A percentile compares a stretch with the other conserved stretches of the same genome.
phyloP scores from a whole-genome alignment of 768 basidiomycete genomes.

The Rhodotorula kratochvilovae region DNA sequence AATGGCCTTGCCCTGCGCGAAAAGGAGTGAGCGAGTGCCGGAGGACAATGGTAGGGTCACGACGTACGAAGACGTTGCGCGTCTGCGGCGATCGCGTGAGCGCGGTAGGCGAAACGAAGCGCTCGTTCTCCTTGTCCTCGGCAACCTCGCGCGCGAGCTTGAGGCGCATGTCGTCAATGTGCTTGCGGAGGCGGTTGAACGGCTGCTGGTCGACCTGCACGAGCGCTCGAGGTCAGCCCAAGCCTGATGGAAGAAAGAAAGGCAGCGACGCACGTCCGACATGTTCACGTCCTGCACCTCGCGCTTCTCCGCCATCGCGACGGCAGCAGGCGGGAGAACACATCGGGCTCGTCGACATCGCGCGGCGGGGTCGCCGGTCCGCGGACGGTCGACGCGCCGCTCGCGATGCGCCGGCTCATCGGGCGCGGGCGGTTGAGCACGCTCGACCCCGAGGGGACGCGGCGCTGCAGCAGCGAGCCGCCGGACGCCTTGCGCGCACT shows the following conservation, averaged over 20 bases:
- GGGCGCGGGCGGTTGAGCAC: background rate
- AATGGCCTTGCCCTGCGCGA: constrained; percentile 20
- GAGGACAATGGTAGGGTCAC: background rate
- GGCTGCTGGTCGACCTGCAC: constrained; percentile 8
- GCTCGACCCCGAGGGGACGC: constrained; percentile 11
- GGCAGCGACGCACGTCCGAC: background rate
- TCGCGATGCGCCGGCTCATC: constrained; percentile 9
- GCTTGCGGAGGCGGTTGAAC: constrained; percentile 9
- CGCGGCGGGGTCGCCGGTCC: constrained; percentile 23
- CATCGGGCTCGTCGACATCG: constrained; percentile 2
- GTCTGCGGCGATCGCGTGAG: constrained; percentile 31
- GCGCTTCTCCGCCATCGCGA: accelerated
- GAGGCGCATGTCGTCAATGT: constrained; percentile 24
- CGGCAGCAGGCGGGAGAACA: constrained; percentile 7
- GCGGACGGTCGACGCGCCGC: constrained; percentile 20
- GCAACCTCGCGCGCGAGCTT: constrained; percentile 23
- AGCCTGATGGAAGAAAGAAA: background rate
- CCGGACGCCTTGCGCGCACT: background rate
- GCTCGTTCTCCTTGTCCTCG: constrained; percentile 27
- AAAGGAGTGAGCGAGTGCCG: background rate
- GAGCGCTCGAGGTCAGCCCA: background rate
- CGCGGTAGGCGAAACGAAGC: constrained; percentile 18
- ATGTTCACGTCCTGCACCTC: constrained; percentile 4
- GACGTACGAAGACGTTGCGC: constrained; percentile 28
- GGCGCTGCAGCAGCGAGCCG: background rate